A percentile compares a stretch with the other conserved stretches of the same genome.
Evolutionary conservation across 2,329 filamentous ascomycete species (phyloP).

Genomic region (Paraconiothyrium brasiliense): DNA sequence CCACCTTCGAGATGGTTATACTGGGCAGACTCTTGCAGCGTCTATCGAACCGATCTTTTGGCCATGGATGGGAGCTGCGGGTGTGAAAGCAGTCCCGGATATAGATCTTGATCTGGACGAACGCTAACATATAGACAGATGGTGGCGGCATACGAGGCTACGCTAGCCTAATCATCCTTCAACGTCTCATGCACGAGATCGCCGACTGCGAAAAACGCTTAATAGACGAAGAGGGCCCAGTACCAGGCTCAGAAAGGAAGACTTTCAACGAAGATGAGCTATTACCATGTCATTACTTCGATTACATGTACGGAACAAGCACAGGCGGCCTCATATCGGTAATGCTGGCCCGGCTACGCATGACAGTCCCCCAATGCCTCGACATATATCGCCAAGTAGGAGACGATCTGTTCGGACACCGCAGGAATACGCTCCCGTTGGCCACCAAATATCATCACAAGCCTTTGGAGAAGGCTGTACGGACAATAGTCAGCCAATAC

Average conservation of each 20-base stretch:
- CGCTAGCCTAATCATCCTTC: constrained; percentile 59
- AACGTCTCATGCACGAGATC: constrained; percentile 60
- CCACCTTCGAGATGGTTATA: too few relatives aligned
- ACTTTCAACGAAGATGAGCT: constrained; percentile 55
- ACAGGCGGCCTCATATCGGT: constrained; percentile 63
- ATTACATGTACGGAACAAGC: constrained; percentile 63
- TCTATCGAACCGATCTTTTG: background rate
- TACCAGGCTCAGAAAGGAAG: constrained; percentile 33
- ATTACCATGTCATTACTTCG: constrained; percentile 62
- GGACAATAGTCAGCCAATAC: constrained; percentile 55
- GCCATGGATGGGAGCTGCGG: background rate
- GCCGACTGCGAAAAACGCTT: constrained; percentile 55
- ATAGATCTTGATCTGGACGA: background rate
- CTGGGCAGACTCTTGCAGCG: too few relatives aligned
- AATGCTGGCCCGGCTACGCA: constrained; percentile 60
- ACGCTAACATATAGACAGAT: constrained; percentile 45
- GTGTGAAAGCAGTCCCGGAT: background rate
- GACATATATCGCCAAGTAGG: constrained; percentile 59
- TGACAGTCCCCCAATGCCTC: constrained; percentile 59
- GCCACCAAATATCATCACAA: constrained; percentile 61
- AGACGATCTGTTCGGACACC: constrained; percentile 58
- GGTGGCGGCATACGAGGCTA: constrained; percentile 63
- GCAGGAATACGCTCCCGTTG: constrained; percentile 55
- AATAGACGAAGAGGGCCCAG: constrained; percentile 54
- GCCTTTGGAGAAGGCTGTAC: constrained; percentile 59